Percentiles rank a stretch among this genome's conserved stretches.
Conservation (phyloP, 2,329 filamentous ascomycete genomes). For the Verticillium dahliae region DNA sequence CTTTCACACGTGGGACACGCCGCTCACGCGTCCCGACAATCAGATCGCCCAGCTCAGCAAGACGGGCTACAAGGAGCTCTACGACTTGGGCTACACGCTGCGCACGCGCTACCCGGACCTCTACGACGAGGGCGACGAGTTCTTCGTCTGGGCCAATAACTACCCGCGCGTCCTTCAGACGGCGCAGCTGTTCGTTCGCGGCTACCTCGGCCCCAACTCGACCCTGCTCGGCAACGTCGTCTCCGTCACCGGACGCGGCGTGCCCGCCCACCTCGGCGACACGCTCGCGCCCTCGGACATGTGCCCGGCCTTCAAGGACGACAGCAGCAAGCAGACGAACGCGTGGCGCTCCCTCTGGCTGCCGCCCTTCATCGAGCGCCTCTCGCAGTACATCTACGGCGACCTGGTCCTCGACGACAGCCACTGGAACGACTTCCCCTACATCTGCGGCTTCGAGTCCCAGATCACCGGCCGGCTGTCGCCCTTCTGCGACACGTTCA, state of each 20-base stretch:
- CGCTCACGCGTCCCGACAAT: slow-evolving; percentile 43
- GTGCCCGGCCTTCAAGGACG: slow-evolving; percentile 53
- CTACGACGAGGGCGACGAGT: slow-evolving; percentile 40
- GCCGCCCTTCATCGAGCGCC: slow-evolving; percentile 43
- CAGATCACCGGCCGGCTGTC: slow-evolving; percentile 57
- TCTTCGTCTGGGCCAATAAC: slow-evolving; percentile 59
- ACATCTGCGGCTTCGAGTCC: slow-evolving; percentile 65
- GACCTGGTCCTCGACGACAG: slow-evolving; percentile 44
- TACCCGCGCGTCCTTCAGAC: slow-evolving; percentile 59
- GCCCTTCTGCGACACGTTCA: slow-evolving; percentile 58
- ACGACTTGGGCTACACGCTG: slow-evolving; percentile 47
- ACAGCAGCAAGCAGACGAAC: slow-evolving; percentile 36
- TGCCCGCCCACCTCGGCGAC: slow-evolving; percentile 47
- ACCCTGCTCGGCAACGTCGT: slow-evolving; percentile 48
- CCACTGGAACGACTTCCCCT: slow-evolving; percentile 54
- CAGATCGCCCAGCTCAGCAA: slow-evolving; percentile 54
- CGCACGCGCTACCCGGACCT: slow-evolving; percentile 43
- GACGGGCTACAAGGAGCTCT: slow-evolving; percentile 57
- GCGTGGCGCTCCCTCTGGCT: slow-evolving; percentile 45
- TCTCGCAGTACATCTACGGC: slow-evolving; percentile 47
- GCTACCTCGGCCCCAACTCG: slow-evolving; percentile 52
- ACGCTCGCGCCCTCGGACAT: slow-evolving; percentile 56
- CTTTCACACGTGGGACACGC: slow-evolving; percentile 50
- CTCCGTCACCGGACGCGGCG: slow-evolving; percentile 49
- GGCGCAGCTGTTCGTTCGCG: slow-evolving; percentile 53